Evolutionary conservation across 768 basidiomycete genomes (phyloP), one percentile per base, ranked within the genome.

Genomic region (Lactifluus hygrophoroides): DNA sequence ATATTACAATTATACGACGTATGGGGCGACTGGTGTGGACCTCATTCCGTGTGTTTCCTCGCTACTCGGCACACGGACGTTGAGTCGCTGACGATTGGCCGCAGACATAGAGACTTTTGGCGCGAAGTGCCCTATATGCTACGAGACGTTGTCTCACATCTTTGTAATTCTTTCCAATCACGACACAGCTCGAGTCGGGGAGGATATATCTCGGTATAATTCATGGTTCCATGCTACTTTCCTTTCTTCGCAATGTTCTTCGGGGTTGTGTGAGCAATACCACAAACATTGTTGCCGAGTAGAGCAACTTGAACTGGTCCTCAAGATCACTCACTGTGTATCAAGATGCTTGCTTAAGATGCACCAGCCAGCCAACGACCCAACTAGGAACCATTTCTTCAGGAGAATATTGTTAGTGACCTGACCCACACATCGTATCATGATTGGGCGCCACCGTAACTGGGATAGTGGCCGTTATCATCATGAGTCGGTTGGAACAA

Each of bases 21-120:
- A 94, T 68, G 91, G 91, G 19, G 88, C 91, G 9, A 79, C 83
- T 25, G 92, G 92, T 14, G 73, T 76, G 69, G 91, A 94, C 70
- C 77, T 93, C 54, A 83, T 93, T 69, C 90, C 90, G 88, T 90
- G 69, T 69, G 89, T 79, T 23, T 51, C n/a, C 32, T 48, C 11
- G 25, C 30, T 51, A 25, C 43, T 19, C 30, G n/a, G 28, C 14
- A 27, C 16, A 51, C 57, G 7, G 65, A 40, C 54, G 21, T 49
- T 48, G 28, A 58, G 48, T 35, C 46, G 37, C 44, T 54, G 53
- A 42, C 43, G 42, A 48, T 60, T 14, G 7, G 34, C 16, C 28
- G 14, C 62, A 92, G 89, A 58, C 90, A 93, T 71, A 87, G 90
- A 49, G 88, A 91, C 68, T 93, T 93, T 71, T 92, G 90, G 90